Evolutionary conservation across 129 eudicot genomes (phyloP).

Genomic region (Arctium lappa): DNA sequence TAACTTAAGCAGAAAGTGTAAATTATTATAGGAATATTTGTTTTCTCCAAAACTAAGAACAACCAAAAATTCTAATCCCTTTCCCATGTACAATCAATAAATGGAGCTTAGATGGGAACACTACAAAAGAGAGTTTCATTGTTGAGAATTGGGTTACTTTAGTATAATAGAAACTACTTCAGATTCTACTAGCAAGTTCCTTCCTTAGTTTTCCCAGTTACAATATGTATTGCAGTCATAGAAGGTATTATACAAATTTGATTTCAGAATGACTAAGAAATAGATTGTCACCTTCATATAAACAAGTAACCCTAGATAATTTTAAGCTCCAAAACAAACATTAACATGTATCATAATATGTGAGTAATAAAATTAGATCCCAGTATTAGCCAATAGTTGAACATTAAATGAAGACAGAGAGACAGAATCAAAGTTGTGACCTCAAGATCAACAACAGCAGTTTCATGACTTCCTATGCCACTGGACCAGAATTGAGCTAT

Average conservation of each 20-base stretch:
- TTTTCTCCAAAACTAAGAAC: too few species aligned
- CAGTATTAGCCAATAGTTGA: background rate
- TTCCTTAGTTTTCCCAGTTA: background rate
- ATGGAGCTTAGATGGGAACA: too few species aligned
- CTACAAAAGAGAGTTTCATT: too few species aligned
- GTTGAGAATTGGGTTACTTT: too few species aligned
- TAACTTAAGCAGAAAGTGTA: too few species aligned
- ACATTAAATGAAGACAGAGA: conserved; percentile 2
- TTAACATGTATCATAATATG: background rate
- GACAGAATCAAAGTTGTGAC: conserved; percentile 35
- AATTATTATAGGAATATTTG: too few species aligned
- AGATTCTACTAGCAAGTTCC: too few species aligned
- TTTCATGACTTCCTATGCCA: conserved; percentile 88
- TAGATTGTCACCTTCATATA: background rate
- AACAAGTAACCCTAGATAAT: background rate
- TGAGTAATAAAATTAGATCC: background rate
- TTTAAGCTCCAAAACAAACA: background rate
- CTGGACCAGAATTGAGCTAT: conserved; percentile 99
- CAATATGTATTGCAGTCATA: background rate
- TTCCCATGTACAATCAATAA: too few species aligned
- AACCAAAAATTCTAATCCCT: too few species aligned
- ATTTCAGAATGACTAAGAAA: background rate
- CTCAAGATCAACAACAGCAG: conserved; percentile 81
- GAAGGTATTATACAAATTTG: background rate
- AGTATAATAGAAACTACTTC: too few species aligned